Evolutionary conservation across 2,329 filamentous ascomycete species (phyloP).

Genomic region (Microdochium bolleyi): DNA sequence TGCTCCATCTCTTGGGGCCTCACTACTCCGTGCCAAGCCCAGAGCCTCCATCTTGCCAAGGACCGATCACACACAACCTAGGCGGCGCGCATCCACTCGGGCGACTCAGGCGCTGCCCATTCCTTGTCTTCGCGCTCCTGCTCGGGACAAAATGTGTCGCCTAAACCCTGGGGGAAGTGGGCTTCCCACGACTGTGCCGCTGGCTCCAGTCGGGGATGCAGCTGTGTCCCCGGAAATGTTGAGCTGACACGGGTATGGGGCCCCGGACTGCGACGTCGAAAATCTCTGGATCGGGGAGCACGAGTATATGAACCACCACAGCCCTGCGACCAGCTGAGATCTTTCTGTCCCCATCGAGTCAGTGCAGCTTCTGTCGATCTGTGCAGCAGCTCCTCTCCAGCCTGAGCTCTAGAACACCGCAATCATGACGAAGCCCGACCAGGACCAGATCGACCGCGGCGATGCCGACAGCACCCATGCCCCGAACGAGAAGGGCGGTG

Average conservation of each 20-base stretch:
- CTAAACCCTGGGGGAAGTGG: not conserved
- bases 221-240: not conserved
- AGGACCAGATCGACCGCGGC: not conserved
- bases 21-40: not conserved
- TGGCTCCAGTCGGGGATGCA: too few species aligned
- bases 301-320: not conserved
- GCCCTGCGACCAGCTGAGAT: not conserved
- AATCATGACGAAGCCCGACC: not conserved
- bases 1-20: not conserved
- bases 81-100: too few species aligned
- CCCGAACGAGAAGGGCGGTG: constrained; percentile 1
- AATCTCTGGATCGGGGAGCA: too few species aligned
- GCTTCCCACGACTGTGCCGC: too few species aligned
- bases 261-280: too few species aligned
- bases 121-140: not conserved
- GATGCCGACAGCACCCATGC: not conserved
- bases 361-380: not conserved
- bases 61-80: not conserved
- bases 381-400: not conserved
- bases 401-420: not conserved
- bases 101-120: too few species aligned
- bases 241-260: not conserved
- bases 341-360: not conserved
- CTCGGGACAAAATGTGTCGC: not conserved
- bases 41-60: not conserved